Conservation (phyloP, 805 yeast species). For the Candida stauntonica region DNA sequence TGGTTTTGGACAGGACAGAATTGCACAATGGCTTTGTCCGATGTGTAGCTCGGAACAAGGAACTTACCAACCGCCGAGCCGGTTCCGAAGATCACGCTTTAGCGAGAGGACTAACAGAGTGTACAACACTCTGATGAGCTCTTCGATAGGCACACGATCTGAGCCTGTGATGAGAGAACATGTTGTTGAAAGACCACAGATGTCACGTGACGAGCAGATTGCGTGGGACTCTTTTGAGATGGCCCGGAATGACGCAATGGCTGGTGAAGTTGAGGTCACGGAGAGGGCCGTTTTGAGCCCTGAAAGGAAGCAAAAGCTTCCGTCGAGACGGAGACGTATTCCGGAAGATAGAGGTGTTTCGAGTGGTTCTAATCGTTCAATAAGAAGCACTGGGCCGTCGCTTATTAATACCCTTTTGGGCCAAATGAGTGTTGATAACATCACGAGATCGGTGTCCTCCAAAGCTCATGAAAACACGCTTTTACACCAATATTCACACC, state of each 20-base stretch:
- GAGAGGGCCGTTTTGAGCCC: not conserved
- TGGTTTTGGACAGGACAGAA: constrained; percentile 25
- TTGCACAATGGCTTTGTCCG: constrained; percentile 44
- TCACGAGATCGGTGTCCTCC: not conserved
- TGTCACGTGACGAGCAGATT: constrained; percentile 21
- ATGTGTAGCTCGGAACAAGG: constrained; percentile 43
- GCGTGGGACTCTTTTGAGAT: constrained; percentile 25
- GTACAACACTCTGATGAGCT: constrained; percentile 17
- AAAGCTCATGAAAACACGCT: not conserved
- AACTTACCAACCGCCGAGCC: constrained; percentile 16
- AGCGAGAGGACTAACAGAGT: constrained; percentile 28
- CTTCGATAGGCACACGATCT: constrained; percentile 4
- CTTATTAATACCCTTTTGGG: constrained; percentile 17
- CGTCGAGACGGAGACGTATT: constrained; percentile 14
- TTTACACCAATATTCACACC: no score
- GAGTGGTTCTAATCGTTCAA: not conserved
- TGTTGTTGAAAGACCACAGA: constrained; percentile 10
- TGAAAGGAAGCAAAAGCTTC: constrained; percentile 19
- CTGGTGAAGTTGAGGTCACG: not conserved
- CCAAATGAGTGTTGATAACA: constrained; percentile 13
- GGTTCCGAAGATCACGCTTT: constrained; percentile 24
- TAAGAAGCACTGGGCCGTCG: constrained; percentile 9
- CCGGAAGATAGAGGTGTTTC: not conserved
- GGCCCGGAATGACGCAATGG: constrained; percentile 12
- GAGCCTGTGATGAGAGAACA: constrained; percentile 6